Conservation (phyloP, 495 filamentous ascomycete species). For the Parmelia sp. region DNA sequence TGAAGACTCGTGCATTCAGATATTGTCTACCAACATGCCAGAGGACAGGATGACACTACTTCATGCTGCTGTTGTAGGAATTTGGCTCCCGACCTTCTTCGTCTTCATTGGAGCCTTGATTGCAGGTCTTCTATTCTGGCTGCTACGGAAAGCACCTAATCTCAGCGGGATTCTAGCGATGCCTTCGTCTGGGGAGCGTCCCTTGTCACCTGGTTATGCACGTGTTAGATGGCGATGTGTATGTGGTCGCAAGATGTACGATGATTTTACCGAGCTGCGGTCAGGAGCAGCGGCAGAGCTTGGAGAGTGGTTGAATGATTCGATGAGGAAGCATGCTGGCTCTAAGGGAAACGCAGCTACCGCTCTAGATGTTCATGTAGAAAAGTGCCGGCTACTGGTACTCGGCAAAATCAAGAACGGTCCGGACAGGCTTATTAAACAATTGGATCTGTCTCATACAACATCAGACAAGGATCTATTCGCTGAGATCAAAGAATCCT, state of each 20-base stretch:
- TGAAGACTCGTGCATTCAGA: too few species aligned
- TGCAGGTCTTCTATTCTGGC: too few species aligned
- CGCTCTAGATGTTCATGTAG: conserved; percentile 1
- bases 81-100: too few species aligned
- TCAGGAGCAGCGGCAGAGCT: conserved; percentile 33
- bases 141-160: neutral
- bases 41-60: too few species aligned
- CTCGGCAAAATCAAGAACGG: conserved; percentile 5
- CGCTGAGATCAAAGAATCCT: conserved; percentile 6
- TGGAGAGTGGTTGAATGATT: conserved; percentile 29
- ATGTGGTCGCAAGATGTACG: conserved; percentile 34
- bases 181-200: neutral
- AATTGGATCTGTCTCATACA: conserved; percentile 16
- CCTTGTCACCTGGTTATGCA: conserved; percentile 2
- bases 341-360: neutral
- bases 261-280: conserved; percentile 35
- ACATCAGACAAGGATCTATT: conserved; percentile 17
- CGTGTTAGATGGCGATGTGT: conserved; percentile 36
- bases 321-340: neutral
- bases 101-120: too few species aligned
- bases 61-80: too few species aligned
- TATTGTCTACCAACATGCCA: too few species aligned
- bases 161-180: neutral
- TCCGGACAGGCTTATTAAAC: conserved; percentile 13
- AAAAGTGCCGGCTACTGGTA: conserved; percentile 21